These are phyloP conservation scores for Citrus mangshanensis DNA, from an alignment of 345 rosid species.

Conservation along the genomic window DNA sequence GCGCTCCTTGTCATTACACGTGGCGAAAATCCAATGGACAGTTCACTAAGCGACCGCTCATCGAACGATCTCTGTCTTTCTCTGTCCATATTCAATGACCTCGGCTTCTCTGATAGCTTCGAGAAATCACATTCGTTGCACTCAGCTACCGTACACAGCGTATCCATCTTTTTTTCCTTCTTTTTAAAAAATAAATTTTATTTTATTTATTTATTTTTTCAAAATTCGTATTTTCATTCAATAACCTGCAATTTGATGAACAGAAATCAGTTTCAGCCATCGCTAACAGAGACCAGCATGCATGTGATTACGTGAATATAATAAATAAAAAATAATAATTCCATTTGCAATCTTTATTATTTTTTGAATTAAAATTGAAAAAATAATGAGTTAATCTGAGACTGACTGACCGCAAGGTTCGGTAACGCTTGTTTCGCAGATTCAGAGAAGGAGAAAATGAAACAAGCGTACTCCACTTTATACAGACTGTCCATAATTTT, in stretches of 20 bases:
- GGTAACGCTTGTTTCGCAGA: background rate
- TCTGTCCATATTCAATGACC: constrained; percentile 68
- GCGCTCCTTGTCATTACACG: constrained; percentile 6
- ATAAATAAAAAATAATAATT: no score
- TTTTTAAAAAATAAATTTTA: background rate
- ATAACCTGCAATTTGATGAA: constrained; percentile 20
- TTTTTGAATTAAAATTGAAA: background rate
- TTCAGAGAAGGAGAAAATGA: background rate
- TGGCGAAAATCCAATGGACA: constrained; percentile 46
- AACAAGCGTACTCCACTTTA: background rate
- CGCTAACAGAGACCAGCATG: background rate
- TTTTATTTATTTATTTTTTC: background rate
- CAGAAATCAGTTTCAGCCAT: constrained; percentile 9
- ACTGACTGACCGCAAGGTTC: background rate
- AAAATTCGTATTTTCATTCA: background rate
- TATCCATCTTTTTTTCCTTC: constrained; percentile 27
- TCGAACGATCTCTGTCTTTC: constrained; percentile 78
- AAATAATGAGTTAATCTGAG: background rate
- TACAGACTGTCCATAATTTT: background rate
- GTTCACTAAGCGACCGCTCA: constrained; percentile 54
- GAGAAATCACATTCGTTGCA: constrained; percentile 61
- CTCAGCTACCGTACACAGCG: constrained; percentile 28
- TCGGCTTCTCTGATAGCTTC: constrained; percentile 65
- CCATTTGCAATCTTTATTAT: background rate
- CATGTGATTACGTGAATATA: background rate